A percentile compares a stretch with the other conserved stretches of the same genome.
Evolutionary conservation across 179 eudicot species (phyloP).

Genomic region (Monotropa hypopitys): DNA sequence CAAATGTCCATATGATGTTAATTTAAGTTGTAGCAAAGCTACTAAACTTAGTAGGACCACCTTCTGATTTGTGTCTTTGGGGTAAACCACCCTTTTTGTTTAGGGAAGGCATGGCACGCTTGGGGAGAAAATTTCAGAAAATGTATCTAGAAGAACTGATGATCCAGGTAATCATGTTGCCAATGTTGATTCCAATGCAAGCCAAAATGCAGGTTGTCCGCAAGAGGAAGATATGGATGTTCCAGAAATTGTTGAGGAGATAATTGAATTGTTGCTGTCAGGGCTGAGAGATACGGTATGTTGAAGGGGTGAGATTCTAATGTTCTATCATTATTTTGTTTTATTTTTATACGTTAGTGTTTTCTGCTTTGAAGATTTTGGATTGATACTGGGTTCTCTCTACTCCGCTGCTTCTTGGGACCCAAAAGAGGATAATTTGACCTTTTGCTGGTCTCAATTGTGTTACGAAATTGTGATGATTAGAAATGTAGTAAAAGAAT

Average conservation of each 20-base stretch:
- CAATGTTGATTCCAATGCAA: conserved; percentile 18
- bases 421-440: neutral
- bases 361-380: neutral
- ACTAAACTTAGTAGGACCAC: neutral
- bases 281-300: conserved; percentile 95
- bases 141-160: conserved; percentile 18
- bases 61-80: neutral
- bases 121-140: conserved; percentile 36
- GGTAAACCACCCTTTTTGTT: conserved; percentile 7
- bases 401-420: neutral
- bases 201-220: conserved; percentile 21
- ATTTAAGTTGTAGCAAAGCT: conserved; percentile 1
- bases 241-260: conserved; percentile 81
- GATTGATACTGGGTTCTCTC: neutral
- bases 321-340: conserved; percentile 3
- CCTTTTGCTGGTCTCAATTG: neutral
- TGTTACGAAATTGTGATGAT: neutral
- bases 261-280: conserved; percentile 68
- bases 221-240: conserved; percentile 90
- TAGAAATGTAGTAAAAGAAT: neutral
- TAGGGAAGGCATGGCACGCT: conserved; percentile 59
- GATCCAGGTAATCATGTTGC: conserved; percentile 17
- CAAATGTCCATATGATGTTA: neutral
- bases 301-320: conserved; percentile 14
- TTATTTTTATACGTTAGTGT: neutral